Percentiles rank a stretch among this genome's conserved stretches.
Evolutionary conservation across 371 early-diverging fungal species (phyloP).

Genomic region (Apophysomyces sp.): DNA sequence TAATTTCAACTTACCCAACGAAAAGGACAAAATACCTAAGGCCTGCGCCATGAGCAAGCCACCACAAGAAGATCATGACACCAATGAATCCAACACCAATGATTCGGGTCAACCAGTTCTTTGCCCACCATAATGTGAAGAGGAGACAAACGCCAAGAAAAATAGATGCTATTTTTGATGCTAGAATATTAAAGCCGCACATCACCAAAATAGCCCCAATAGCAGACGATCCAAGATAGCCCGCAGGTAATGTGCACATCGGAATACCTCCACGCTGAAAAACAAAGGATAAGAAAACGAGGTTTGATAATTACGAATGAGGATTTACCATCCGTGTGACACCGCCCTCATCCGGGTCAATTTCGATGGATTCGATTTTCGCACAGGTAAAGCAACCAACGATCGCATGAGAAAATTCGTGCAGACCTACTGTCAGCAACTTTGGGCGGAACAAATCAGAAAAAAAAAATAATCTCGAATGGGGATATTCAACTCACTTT

Average conservation of each 20-base stretch:
- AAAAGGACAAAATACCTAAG: slow-evolving; percentile 89
- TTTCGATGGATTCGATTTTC: slow-evolving; percentile 84
- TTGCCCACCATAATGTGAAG: slow-evolving; percentile 79
- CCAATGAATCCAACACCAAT: slow-evolving; percentile 84
- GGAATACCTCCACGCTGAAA: slow-evolving; percentile 67
- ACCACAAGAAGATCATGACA: slow-evolving; percentile 83
- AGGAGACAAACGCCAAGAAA: slow-evolving; percentile 79
- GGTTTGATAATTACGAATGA: neutral
- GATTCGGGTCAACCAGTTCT: slow-evolving; percentile 83
- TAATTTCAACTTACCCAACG: slow-evolving; percentile 62
- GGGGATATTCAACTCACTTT: slow-evolving; percentile 64
- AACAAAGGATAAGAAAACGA: neutral
- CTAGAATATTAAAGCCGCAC: slow-evolving; percentile 83
- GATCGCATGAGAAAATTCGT: slow-evolving; percentile 83
- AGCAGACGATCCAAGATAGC: slow-evolving; percentile 76
- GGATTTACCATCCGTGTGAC: slow-evolving; percentile 72
- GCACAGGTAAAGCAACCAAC: slow-evolving; percentile 87
- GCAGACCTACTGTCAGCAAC: slow-evolving; percentile 80
- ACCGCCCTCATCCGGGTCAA: slow-evolving; percentile 95
- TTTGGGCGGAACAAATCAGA: slow-evolving; percentile 1
- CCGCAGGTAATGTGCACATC: slow-evolving; percentile 77
- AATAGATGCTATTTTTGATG: slow-evolving; percentile 82
- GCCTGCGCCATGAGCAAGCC: slow-evolving; percentile 68
- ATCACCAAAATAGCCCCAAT: slow-evolving; percentile 91
- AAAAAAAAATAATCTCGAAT: no score